A percentile compares a stretch with the other conserved stretches of the same genome.
These are phyloP conservation scores for Penicillium lividum DNA, from an alignment of 495 filamentous ascomycete species.

Conservation along the genomic window DNA sequence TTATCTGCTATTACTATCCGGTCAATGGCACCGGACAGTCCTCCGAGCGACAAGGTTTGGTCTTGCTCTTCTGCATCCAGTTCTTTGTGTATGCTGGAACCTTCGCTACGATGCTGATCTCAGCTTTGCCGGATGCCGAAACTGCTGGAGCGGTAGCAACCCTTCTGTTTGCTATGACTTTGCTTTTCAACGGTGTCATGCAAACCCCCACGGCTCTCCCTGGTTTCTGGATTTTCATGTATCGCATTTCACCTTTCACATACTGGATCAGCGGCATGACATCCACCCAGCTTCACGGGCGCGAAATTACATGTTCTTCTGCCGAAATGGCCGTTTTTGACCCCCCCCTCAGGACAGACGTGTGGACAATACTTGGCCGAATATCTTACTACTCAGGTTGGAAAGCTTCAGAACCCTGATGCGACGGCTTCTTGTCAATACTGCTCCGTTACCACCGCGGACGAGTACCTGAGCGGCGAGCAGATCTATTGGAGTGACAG, in stretches of 20 bases:
- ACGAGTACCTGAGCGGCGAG: too few relatives aligned
- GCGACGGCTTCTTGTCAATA: too few relatives aligned
- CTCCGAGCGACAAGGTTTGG: neutral
- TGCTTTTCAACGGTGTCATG: slow-evolving; percentile 59
- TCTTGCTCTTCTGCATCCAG: neutral
- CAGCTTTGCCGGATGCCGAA: neutral
- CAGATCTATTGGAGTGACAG: too few relatives aligned
- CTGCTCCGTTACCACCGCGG: too few relatives aligned
- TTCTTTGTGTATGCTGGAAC: neutral
- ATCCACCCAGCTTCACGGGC: too few relatives aligned
- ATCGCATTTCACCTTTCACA: slow-evolving; percentile 2
- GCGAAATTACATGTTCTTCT: too few relatives aligned
- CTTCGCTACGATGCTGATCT: neutral
- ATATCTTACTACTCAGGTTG: too few relatives aligned
- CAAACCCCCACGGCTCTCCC: slow-evolving; percentile 5
- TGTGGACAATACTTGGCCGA: too few relatives aligned
- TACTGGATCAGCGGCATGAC: slow-evolving; percentile 1
- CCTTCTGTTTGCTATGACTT: slow-evolving; percentile 40
- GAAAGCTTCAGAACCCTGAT: too few relatives aligned
- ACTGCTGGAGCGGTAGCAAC: slow-evolving; percentile 43
- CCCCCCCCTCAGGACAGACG: too few relatives aligned
- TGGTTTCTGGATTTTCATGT: slow-evolving; percentile 10
- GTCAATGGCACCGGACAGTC: slow-evolving; percentile 10
- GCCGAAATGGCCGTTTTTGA: too few relatives aligned
- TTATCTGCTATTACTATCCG: slow-evolving; percentile 61